These are phyloP conservation scores for Aechmea fasciata DNA, from an alignment of 176 grass and related monocot genomes.

Conservation along the genomic window DNA sequence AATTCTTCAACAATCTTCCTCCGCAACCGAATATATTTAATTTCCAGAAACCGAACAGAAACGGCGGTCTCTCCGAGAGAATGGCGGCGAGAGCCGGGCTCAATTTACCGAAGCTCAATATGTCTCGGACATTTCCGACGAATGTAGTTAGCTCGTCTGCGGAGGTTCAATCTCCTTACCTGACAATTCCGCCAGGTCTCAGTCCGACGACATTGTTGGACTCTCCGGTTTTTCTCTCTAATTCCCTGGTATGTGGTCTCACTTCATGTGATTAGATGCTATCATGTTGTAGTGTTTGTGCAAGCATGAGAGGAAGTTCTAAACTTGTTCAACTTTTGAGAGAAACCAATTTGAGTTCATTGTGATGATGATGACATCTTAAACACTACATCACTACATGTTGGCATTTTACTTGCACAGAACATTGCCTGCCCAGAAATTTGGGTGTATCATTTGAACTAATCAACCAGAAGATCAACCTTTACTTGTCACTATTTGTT, in stretches of 20 bases:
- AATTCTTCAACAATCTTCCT: slow-evolving; percentile 31
- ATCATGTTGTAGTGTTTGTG: not conserved
- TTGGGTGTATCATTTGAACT: slow-evolving; percentile 1
- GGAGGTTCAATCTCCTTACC: slow-evolving; percentile 46
- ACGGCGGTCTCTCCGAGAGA: slow-evolving; percentile 60
- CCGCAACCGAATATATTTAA: slow-evolving; percentile 29
- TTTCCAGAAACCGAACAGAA: slow-evolving; percentile 39
- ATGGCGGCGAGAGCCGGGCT: slow-evolving; percentile 47
- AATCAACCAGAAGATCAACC: not conserved
- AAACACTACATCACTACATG: too few species aligned
- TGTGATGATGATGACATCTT: too few species aligned
- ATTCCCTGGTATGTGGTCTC: slow-evolving; percentile 41
- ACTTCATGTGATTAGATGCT: not conserved
- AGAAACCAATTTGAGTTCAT: too few species aligned
- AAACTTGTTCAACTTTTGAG: not conserved
- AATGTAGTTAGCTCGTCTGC: slow-evolving; percentile 13
- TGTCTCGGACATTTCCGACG: slow-evolving; percentile 9
- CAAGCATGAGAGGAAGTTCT: too few species aligned
- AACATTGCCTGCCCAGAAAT: not conserved
- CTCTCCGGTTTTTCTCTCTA: slow-evolving; percentile 68
- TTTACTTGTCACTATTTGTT: not conserved
- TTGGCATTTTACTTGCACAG: too few species aligned
- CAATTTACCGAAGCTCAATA: slow-evolving; percentile 33
- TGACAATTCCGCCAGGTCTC: slow-evolving; percentile 63
- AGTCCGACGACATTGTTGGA: slow-evolving; percentile 59